These are phyloP conservation scores for Ganoderma resinaceum DNA, from an alignment of 1,284 basidiomycete genomes.

Conservation along the genomic window DNA sequence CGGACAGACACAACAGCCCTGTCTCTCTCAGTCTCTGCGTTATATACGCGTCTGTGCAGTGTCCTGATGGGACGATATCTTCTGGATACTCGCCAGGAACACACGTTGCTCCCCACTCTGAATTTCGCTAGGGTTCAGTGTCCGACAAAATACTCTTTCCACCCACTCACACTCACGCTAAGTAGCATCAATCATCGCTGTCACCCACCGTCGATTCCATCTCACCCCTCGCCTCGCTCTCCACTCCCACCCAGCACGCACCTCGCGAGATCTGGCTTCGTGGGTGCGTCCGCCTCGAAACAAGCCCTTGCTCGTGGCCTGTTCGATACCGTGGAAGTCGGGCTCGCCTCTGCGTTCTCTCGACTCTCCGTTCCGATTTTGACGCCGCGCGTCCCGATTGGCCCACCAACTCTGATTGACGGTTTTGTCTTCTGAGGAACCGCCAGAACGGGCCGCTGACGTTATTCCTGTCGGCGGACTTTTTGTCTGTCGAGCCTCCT, in stretches of 20 bases:
- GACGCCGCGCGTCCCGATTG: constrained; percentile 39
- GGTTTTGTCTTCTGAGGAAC: constrained; percentile 20
- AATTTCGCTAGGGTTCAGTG: constrained; percentile 30
- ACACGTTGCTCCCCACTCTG: constrained; percentile 20
- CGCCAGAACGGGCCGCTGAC: constrained; percentile 26
- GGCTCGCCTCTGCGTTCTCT: constrained; percentile 33
- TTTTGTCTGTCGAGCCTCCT: constrained; percentile 20
- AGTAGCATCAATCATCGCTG: constrained; percentile 39
- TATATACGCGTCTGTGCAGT: constrained; percentile 25
- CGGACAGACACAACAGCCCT: constrained; percentile 10
- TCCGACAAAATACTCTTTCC: constrained; percentile 32
- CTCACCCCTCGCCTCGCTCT: constrained; percentile 32
- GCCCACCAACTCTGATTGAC: constrained; percentile 23
- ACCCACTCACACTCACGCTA: constrained; percentile 16
- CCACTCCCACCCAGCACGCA: constrained; percentile 29
- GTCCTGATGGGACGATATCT: constrained; percentile 26
- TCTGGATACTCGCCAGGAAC: constrained; percentile 26
- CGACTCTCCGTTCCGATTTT: constrained; percentile 40
- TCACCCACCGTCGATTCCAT: constrained; percentile 39
- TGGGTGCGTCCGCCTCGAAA: constrained; percentile 26
- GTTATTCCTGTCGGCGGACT: constrained; percentile 34
- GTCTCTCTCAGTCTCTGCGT: constrained; percentile 2
- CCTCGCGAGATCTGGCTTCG: constrained; percentile 29
- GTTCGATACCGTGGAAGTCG: constrained; percentile 33
- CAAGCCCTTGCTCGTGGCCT: constrained; percentile 28